phyloP scores from a whole-genome alignment of 345 rosid genomes.

The Cardamine chenopodiifolia region DNA sequence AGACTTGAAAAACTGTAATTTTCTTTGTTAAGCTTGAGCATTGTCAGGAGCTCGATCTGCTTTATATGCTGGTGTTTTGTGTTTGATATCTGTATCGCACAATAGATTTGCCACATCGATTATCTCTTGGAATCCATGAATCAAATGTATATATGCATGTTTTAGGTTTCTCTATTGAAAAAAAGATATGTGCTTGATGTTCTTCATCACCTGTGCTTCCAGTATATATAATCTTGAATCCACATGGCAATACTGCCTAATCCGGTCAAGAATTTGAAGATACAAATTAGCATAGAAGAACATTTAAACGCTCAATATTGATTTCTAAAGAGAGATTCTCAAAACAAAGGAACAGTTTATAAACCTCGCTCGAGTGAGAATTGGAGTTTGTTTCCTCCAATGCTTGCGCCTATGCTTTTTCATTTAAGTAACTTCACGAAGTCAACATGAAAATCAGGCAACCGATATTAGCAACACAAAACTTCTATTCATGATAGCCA shows the following conservation, averaged over 20 bases:
- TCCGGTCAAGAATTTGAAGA: slow-evolving; percentile 35
- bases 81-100: slow-evolving; percentile 33
- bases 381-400: slow-evolving; percentile 46
- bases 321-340: not conserved
- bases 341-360: not conserved
- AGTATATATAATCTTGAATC: slow-evolving; percentile 12
- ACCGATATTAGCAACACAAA: not conserved
- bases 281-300: not conserved
- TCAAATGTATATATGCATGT: slow-evolving; percentile 26
- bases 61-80: slow-evolving; percentile 5
- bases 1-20: not conserved
- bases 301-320: slow-evolving; percentile 1
- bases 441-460: not conserved
- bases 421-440: slow-evolving; percentile 70
- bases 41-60: slow-evolving; percentile 1
- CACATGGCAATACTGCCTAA: slow-evolving; percentile 10
- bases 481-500: slow-evolving; percentile 5
- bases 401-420: slow-evolving; percentile 65
- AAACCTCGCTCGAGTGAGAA: slow-evolving; percentile 56
- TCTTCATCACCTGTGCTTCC: slow-evolving; percentile 8
- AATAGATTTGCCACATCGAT: slow-evolving; percentile 24
- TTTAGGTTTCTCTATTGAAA: slow-evolving; percentile 1
- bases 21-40: slow-evolving; percentile 13
- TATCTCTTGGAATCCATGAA: slow-evolving; percentile 34
- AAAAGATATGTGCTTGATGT: slow-evolving; percentile 7